Base-by-base conservation (phyloP, 2,329 filamentous ascomycete species). In the Dactylellina cionopaga region DNA sequence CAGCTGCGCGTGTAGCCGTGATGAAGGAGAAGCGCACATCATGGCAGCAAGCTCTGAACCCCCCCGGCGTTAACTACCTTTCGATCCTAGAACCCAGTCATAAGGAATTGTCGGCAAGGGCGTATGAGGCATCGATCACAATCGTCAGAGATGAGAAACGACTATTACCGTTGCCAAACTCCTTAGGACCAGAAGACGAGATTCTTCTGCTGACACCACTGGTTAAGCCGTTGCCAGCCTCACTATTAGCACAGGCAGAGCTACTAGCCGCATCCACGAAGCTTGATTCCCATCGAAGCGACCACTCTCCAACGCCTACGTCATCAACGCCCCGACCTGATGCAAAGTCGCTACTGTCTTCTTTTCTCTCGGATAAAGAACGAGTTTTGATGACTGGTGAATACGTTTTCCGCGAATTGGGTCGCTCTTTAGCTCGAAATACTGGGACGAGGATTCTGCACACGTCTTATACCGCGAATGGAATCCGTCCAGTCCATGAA, bases 81-180 rank as follows among this genome's bases (percentile, higher is more conserved):
- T 84, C 97, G 31, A 90, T 91, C 13, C 87, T 90, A 75, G 86
- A 97, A 55, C 93, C 96, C 76, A 87, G 88, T 6, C 94, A 99
- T 79, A 89, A 91, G 6, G 87, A 86, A 3, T 84, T 98, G 4
- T 97, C 94, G 0, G 90, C 88, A 0, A 89, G 87, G 78, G 92
- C 92, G 2, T 99, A 98, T 80, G 93, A 96, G 78, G 89, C 88
- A 75, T 97, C 94, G 0, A 96, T 98, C 72, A 95, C 93, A 0
- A 89, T 99, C 19, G 92, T 98, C 51, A 86, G 93, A 69, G 94
- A 99, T 79, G 94, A 92, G 79, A 91, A 94, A 74, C 88, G 91
- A 68, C 82, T 96, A 1, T 83, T 99, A 3, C 95, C 95, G 9
- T 13, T 74, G 15, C 90, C 91, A 43, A 71, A 59, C 17, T 68